Conservation (phyloP, 2,329 filamentous ascomycete species). For the Rhytidhysteron rufulum region DNA sequence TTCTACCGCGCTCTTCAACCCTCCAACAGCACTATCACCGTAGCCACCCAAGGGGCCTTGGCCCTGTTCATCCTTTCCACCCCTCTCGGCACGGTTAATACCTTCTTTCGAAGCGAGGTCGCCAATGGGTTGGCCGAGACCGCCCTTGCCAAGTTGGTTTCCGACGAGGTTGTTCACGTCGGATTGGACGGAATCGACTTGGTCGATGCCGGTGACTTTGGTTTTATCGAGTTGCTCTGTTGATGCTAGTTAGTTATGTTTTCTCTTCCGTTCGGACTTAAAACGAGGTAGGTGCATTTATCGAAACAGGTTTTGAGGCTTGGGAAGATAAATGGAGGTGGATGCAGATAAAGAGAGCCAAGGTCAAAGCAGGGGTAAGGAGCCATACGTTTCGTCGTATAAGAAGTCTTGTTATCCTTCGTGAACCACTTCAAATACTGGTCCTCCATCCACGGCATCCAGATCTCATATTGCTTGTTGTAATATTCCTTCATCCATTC, state of each 20-base stretch:
- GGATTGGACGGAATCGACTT: conserved; percentile 67
- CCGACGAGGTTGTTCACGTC: conserved; percentile 60
- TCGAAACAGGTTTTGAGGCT: neutral
- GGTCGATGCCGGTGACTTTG: conserved; percentile 64
- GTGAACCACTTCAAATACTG: conserved; percentile 69
- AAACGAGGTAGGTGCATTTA: neutral
- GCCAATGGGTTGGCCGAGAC: conserved; percentile 61
- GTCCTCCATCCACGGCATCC: conserved; percentile 76
- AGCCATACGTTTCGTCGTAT: conserved; percentile 61
- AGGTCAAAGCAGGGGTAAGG: neutral
- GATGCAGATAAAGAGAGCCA: neutral
- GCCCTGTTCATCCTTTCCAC: conserved; percentile 58
- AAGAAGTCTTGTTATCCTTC: conserved; percentile 72
- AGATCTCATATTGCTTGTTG: conserved; percentile 68
- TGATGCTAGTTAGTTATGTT: neutral
- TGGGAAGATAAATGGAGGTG: neutral
- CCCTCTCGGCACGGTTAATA: conserved; percentile 61
- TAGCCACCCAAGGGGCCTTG: conserved; percentile 32
- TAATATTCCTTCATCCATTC: conserved; percentile 48
- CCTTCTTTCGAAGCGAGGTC: conserved; percentile 62
- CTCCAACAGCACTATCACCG: conserved; percentile 26
- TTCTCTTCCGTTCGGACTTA: neutral
- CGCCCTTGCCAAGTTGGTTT: conserved; percentile 65
- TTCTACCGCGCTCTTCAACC: neutral
- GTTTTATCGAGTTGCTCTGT: conserved; percentile 64